Percentiles rank a stretch among this genome's conserved stretches.
These are phyloP conservation scores for Penicillium bialowiezense DNA, from an alignment of 495 filamentous ascomycete genomes.

Conservation along the genomic window DNA sequence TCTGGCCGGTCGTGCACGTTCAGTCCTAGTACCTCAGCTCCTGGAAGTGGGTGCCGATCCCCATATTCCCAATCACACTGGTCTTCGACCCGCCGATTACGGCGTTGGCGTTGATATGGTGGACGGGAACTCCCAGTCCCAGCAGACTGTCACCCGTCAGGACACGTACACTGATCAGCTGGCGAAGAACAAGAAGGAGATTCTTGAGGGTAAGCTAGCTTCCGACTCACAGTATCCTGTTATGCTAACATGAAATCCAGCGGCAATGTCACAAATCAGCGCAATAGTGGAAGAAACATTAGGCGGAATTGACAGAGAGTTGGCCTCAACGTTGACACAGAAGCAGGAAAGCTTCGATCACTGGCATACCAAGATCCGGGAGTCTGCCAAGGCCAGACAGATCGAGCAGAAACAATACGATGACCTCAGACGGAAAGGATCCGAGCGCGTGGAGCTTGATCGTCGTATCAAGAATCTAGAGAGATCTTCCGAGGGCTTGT, in stretches of 20 bases:
- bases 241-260: constrained; percentile 44
- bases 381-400: constrained; percentile 72
- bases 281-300: constrained; percentile 49
- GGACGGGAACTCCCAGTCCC: constrained; percentile 41
- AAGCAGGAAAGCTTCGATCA: constrained; percentile 81
- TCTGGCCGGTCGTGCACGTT: constrained; percentile 85
- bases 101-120: constrained; percentile 75
- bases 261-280: constrained; percentile 58
- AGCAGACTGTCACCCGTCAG: constrained; percentile 42
- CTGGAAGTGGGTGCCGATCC: constrained; percentile 91
- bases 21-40: constrained; percentile 89
- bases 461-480: constrained; percentile 60
- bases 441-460: constrained; percentile 56
- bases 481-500: constrained; percentile 50
- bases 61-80: constrained; percentile 81
- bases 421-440: constrained; percentile 57
- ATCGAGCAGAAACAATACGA: constrained; percentile 71
- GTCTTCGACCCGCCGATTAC: constrained; percentile 83
- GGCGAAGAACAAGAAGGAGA: constrained; percentile 46
- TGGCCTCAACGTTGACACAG: constrained; percentile 68
- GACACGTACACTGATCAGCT: constrained; percentile 65
- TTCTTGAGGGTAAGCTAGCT: constrained; percentile 36
- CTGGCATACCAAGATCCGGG: constrained; percentile 71
- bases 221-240: not conserved
- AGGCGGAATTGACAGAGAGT: constrained; percentile 66